Evolutionary conservation across 371 early-diverging fungal genomes (phyloP).

Genomic region (Zychaea mexicana): DNA sequence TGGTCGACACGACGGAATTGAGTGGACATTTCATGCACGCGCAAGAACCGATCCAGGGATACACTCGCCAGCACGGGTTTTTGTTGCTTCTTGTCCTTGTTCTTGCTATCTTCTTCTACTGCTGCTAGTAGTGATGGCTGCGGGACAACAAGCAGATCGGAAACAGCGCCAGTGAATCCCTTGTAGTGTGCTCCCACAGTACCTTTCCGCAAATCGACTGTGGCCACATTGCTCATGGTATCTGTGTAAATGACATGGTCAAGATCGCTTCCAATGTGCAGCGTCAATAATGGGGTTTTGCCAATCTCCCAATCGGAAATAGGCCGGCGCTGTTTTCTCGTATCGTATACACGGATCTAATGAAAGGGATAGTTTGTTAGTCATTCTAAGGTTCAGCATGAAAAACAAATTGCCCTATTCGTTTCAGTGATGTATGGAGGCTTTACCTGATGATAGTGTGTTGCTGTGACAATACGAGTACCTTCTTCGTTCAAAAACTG

Average conservation of each 20-base stretch:
- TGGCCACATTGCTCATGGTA: conserved; percentile 71
- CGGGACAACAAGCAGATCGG: conserved; percentile 41
- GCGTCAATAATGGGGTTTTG: conserved; percentile 62
- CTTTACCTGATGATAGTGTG: conserved; percentile 74
- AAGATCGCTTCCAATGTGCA: conserved; percentile 47
- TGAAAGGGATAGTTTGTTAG: too few species aligned
- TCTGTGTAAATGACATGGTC: conserved; percentile 77
- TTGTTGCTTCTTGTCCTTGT: too few species aligned
- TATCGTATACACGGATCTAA: conserved; percentile 82
- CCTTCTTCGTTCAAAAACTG: conserved; percentile 64
- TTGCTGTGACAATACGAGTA: conserved; percentile 63
- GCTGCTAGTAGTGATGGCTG: conserved; percentile 22
- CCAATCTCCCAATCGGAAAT: conserved; percentile 68
- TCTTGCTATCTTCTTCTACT: conserved; percentile 1
- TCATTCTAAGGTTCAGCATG: too few species aligned
- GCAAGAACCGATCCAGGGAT: conserved; percentile 77
- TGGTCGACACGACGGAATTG: conserved; percentile 59
- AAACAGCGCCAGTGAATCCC: conserved; percentile 76
- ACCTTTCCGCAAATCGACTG: conserved; percentile 69
- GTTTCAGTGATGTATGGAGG: neutral
- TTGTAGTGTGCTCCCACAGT: conserved; percentile 51
- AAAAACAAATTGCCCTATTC: neutral
- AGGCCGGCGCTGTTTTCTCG: conserved; percentile 70
- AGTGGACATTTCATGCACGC: conserved; percentile 72
- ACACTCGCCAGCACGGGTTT: conserved; percentile 56